Evolutionary conservation across 768 basidiomycete species (phyloP), one percentile per base, ranked within the genome.

Genomic region (Boletus reticulatus): DNA sequence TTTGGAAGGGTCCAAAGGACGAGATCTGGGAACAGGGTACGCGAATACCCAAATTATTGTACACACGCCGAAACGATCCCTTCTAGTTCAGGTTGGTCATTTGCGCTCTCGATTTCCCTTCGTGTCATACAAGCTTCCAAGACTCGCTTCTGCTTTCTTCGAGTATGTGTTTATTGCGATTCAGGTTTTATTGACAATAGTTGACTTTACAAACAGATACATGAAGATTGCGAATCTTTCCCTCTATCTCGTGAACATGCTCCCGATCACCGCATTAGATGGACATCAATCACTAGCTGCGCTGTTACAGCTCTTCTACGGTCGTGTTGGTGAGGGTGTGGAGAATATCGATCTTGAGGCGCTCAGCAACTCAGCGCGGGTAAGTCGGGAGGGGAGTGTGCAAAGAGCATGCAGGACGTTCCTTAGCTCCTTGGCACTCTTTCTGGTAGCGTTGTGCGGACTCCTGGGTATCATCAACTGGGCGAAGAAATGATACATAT

Each of bases 171-270:
- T 43, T 34, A 34, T 16, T 11, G 4, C 19, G 13, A 27, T 31
- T 47, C 3, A 14, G 10, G 16, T 45, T 45, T 20, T 2, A 19
- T 27, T 48, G 36, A 61, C 17, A 37, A 9, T 29, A 29, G 8
- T 29, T 5, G 43, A 19, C 8, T 16, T 42, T 4, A n/a, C 31
- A 12, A 29, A 52, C 60, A 88, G 89, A 57, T 89, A 89, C 56
- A 69, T 85, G 56, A 71, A 75, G 34, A 81, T 83, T 64, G 78
- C 89, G 3, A 84, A 85, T n/a, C 69, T 94, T 32, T 93, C 91
- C 4, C 75, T 95, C 2, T 93, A 82, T 68, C 71, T 93, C 54
- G 85, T 94, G 75, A 95, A 95, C 67, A 79, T 91, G 27, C 76
- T 94, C 22, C 92, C 93, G 0, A 67, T 94, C 34, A 80, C 82